Evolutionary conservation across 352 stramenopile species (phyloP), one percentile per base, ranked within the genome.

Genomic region (Phytophthora pluvialis): DNA sequence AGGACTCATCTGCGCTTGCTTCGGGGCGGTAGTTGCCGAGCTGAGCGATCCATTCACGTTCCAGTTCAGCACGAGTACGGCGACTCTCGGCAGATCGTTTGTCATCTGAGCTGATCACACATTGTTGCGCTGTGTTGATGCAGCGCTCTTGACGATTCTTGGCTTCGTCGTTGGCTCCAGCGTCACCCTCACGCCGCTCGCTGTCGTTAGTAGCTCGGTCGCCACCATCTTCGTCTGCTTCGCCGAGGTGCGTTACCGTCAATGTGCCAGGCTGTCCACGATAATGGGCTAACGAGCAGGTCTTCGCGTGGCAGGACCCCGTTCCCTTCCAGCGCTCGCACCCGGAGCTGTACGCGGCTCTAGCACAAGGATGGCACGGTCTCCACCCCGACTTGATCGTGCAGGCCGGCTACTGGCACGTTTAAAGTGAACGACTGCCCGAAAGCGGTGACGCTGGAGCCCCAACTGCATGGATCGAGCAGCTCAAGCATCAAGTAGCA

Each of bases 201-300:
- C 85, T 44, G 89, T 97, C n/a, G 85, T 99, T n/a, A 82, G 90
- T 58, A 97, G 86, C 55, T 96, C 93, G 4, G 89, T 98, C 12
- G 94, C 95, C 38, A 98, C 94, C 1, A 91, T 98, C 40, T 98
- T 98, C 66, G 94, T 99, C 6, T 98, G 93, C 78, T 99, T 98
- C 69, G 94, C 93, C 2, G 90, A 98, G 73, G 85, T 85, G 50
- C 13, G 65, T n/a, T n/a, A 0, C 11, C n/a, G 5, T 43, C 28
- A n/a, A 38, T 26, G 7, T 6, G 26, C 5, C 15, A 25, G 16
- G 39, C n/a, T 39, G 9, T 13, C 8, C 16, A 46, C n/a, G 9
- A 40, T 39, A 16, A 7, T n/a, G 18, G 15, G 10, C 28, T 39
- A 29, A 38, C 28, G 28, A 52, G 28, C 40, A 46, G 12, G 3